phyloP scores from a whole-genome alignment of 1,284 basidiomycete species.

The Sporisorium iseilematis-ciliati region DNA sequence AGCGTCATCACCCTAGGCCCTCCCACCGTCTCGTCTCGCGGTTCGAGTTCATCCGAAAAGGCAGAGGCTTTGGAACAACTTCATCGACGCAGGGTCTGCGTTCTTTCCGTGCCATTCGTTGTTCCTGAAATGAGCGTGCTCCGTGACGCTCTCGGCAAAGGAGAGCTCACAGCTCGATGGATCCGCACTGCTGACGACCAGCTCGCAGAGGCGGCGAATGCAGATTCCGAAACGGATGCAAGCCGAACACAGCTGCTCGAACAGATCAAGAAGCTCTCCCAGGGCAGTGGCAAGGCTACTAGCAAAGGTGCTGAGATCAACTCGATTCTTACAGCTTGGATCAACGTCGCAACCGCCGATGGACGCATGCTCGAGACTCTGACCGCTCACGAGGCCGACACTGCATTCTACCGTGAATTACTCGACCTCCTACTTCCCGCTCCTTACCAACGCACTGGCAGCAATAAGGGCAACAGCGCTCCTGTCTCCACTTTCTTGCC shows the following conservation, averaged over 20 bases:
- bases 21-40: slow-evolving; percentile 16
- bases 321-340: slow-evolving; percentile 15
- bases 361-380: slow-evolving; percentile 43
- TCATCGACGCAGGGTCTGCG: slow-evolving; percentile 37
- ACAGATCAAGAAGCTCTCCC: slow-evolving; percentile 20
- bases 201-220: neutral
- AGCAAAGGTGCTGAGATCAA: slow-evolving; percentile 20
- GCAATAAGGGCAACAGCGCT: slow-evolving; percentile 16
- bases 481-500: slow-evolving; percentile 7
- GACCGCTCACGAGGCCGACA: slow-evolving; percentile 32
- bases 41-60: slow-evolving; percentile 23
- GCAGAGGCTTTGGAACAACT: slow-evolving; percentile 30
- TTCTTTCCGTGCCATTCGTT: slow-evolving; percentile 37
- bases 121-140: slow-evolving; percentile 46
- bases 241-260: slow-evolving; percentile 23
- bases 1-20: slow-evolving; percentile 37
- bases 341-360: slow-evolving; percentile 26
- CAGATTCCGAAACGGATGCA: slow-evolving; percentile 8
- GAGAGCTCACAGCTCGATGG: slow-evolving; percentile 43
- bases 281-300: slow-evolving; percentile 2
- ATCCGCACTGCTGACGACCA: slow-evolving; percentile 9
- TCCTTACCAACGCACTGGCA: slow-evolving; percentile 11
- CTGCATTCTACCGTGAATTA: slow-evolving; percentile 22
- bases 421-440: slow-evolving; percentile 34
- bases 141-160: slow-evolving; percentile 47